Conservation (phyloP, 352 stramenopile species). For the Phytopythium boreale region DNA sequence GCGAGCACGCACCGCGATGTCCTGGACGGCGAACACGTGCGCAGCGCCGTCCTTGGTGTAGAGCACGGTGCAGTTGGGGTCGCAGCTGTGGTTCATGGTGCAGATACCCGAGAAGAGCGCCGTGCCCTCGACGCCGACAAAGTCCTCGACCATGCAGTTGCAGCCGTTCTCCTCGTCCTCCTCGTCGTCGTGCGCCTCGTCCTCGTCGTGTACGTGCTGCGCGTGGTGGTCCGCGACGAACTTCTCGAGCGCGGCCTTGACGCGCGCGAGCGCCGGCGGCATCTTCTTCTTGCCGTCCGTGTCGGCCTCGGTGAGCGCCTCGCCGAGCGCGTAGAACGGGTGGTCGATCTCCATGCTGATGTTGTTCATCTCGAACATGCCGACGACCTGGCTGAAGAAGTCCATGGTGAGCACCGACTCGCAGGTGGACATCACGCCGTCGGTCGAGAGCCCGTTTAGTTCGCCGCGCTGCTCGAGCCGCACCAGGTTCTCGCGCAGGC, state of each 20-base stretch:
- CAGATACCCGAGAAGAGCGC: constrained; percentile 91
- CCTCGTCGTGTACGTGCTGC: constrained; percentile 32
- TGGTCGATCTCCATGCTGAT: constrained; percentile 92
- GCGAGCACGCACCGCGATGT: constrained; percentile 46
- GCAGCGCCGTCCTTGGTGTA: constrained; percentile 81
- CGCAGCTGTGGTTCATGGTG: constrained; percentile 97
- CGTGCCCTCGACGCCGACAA: constrained; percentile 94
- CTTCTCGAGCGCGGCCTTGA: constrained; percentile 65
- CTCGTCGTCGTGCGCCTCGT: constrained; percentile 25
- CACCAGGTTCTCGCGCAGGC: constrained; percentile 53
- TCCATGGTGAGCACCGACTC: constrained; percentile 65
- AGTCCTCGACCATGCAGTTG: constrained; percentile 70
- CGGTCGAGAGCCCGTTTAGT: constrained; percentile 54
- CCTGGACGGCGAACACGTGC: constrained; percentile 69
- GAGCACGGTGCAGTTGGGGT: constrained; percentile 89
- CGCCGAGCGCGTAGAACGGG: constrained; percentile 68
- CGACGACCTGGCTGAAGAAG: constrained; percentile 88
- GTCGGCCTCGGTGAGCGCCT: constrained; percentile 52
- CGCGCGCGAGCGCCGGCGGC: constrained; percentile 48
- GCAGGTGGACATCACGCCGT: constrained; percentile 45
- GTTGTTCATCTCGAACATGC: constrained; percentile 98
- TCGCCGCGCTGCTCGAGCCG: constrained; percentile 40
- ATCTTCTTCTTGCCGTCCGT: constrained; percentile 64
- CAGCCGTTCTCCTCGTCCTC: constrained; percentile 39
- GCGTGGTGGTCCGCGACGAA: constrained; percentile 62